Conservation (phyloP, 1,139 yeast genomes). For the Nadsonia commutata region DNA sequence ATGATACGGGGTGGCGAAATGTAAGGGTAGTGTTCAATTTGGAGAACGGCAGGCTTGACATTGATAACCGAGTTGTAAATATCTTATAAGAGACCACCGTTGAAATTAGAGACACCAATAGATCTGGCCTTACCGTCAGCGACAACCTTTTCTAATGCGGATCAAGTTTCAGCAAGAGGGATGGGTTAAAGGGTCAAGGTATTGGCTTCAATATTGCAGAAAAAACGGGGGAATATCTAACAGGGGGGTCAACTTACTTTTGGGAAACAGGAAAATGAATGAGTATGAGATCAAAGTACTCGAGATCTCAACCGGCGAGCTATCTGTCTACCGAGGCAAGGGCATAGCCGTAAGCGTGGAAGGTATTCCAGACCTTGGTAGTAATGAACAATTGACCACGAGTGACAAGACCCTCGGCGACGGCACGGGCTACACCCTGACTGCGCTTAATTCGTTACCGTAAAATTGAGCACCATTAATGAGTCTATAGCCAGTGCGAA, state of each 20-base stretch:
- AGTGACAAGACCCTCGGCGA: slow-evolving; percentile 25
- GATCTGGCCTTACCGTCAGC: slow-evolving; percentile 53
- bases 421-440: slow-evolving; percentile 27
- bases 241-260: slow-evolving; percentile 35
- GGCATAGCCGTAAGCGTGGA: slow-evolving; percentile 33
- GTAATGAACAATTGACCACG: slow-evolving; percentile 29
- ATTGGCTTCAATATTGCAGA: slow-evolving; percentile 43
- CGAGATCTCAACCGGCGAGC: slow-evolving; percentile 40
- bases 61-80: slow-evolving; percentile 39
- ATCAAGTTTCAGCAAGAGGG: slow-evolving; percentile 68
- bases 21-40: slow-evolving; percentile 89
- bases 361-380: slow-evolving; percentile 32
- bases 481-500: slow-evolving; percentile 30
- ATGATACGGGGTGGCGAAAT: slow-evolving; percentile 61
- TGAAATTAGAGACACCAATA: slow-evolving; percentile 76
- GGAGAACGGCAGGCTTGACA: slow-evolving; percentile 67
- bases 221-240: slow-evolving; percentile 54
- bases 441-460: slow-evolving; percentile 29
- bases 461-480: slow-evolving; percentile 30
- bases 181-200: slow-evolving; percentile 45
- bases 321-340: slow-evolving; percentile 30
- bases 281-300: slow-evolving; percentile 46
- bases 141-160: slow-evolving; percentile 50
- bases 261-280: slow-evolving; percentile 54
- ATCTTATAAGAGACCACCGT: slow-evolving; percentile 61